Evolutionary conservation across 2,329 filamentous ascomycete genomes (phyloP).

Genomic region (Colletotrichum tofieldiae): DNA sequence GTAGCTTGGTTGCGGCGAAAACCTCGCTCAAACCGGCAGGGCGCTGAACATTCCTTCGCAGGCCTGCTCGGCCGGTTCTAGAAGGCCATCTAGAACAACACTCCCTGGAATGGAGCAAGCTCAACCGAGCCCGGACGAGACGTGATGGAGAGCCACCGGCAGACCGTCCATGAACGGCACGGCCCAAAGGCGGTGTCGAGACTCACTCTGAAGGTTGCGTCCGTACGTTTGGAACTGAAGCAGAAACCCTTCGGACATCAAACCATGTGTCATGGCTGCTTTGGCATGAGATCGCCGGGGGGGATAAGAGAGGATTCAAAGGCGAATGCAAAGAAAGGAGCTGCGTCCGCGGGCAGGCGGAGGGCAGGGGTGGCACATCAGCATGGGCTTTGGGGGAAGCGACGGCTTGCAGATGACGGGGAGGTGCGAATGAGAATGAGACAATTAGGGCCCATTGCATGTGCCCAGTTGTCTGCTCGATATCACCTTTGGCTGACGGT

Average conservation of each 20-base stretch:
- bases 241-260: neutral
- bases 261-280: slow-evolving; percentile 19
- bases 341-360: neutral
- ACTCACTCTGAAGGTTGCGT: neutral
- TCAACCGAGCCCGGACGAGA: slow-evolving; percentile 29
- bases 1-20: slow-evolving; percentile 6
- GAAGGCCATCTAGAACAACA: slow-evolving; percentile 37
- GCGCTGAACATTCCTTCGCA: slow-evolving; percentile 15
- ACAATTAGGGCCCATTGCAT: neutral
- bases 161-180: neutral
- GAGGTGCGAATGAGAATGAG: neutral
- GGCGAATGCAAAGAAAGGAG: neutral
- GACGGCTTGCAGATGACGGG: neutral
- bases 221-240: neutral
- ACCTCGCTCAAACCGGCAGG: slow-evolving; percentile 20
- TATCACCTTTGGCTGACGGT: neutral
- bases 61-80: slow-evolving; percentile 25
- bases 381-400: neutral
- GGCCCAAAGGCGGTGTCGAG: neutral
- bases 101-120: slow-evolving; percentile 22
- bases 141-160: neutral
- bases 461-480: neutral
- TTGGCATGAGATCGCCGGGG: neutral
- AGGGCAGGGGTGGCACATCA: neutral
- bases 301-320: neutral